Conservation (phyloP, 83 land plant genomes). For the Thuja plicata region DNA sequence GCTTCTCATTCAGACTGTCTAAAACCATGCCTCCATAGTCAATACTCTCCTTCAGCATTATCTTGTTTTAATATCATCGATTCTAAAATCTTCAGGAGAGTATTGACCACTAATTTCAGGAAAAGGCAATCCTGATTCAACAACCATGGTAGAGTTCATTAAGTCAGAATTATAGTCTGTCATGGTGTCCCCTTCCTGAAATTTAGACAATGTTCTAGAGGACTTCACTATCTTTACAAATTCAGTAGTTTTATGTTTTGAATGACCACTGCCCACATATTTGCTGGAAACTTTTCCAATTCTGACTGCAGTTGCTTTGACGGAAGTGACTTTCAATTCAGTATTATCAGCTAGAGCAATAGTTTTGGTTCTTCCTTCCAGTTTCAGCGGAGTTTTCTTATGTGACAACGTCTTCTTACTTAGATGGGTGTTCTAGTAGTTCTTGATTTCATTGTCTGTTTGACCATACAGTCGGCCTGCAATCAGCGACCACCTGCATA, state of each 20-base stretch:
- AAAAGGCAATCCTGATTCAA: neutral
- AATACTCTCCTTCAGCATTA: too few species aligned
- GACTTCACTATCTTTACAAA: neutral
- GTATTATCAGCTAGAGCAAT: neutral
- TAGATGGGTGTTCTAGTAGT: neutral
- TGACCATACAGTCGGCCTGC: neutral
- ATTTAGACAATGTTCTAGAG: neutral
- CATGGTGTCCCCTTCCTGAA: too few species aligned
- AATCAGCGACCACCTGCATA: slow-evolving; percentile 2
- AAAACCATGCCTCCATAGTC: too few species aligned
- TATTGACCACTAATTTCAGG: neutral
- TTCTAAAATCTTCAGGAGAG: neutral
- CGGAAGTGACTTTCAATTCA: neutral
- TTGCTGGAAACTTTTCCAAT: neutral
- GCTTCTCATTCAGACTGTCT: too few species aligned
- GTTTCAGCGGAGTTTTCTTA: neutral
- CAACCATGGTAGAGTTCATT: too few species aligned
- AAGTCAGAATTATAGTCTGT: neutral
- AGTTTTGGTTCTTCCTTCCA: neutral
- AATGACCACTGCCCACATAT: neutral
- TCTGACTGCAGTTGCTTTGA: neutral
- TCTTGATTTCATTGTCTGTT: slow-evolving; percentile 5
- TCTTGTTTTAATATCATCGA: too few species aligned
- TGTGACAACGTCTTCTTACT: neutral
- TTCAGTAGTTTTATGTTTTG: neutral